Base-by-base conservation (phyloP, 805 yeast species). In the Candida arabinofermentans region DNA sequence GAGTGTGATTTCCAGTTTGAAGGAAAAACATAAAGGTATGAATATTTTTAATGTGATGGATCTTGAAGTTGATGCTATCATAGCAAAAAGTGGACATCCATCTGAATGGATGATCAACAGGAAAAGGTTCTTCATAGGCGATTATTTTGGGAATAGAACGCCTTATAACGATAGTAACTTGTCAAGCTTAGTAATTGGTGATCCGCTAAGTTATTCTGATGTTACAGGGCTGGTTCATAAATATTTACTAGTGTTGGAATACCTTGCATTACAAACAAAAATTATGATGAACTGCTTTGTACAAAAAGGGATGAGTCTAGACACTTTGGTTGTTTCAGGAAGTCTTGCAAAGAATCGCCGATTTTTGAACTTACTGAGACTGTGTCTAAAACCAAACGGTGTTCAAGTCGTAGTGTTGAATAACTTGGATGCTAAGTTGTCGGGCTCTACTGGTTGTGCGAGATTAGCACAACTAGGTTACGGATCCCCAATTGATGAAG, bases 71-170 rank as follows among this genome's bases (percentile, higher is more conserved):
- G 67, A 65, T 24, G 27, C n/a, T 0, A 17, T 42, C 4, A 54
- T 61, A 1, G 14, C 8, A 1, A 34, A 38, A 3, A 37, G 51
- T 18, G 63, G 59, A 10, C 8, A 40, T 22, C 10, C 16, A 5
- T 37, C 46, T 6, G 42, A 38, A 8, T 54, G 50, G 51, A 21
- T 37, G 9, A 18, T 51, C 21, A 48, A 43, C 14, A 27, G 30
- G 36, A 52, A 69, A 42, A 65, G 64, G 58, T 65, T 73, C 41
- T 66, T 68, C 40, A 76, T 75, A 48, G 83, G 83, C 2, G 83
- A 79, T 53, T 66, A 74, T 17, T 64, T 68, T 36, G 85, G 85
- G 1, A 79, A 78, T 50, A 65, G 85, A 53, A 72, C 79, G 7
- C 84, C 84, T 0, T 73, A 61, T 47, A 72, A 69, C 40, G 76